Percentiles rank a stretch among this genome's conserved stretches.
Conservation (phyloP, 1,139 yeast genomes). For the Suhomyces panamericanus region DNA sequence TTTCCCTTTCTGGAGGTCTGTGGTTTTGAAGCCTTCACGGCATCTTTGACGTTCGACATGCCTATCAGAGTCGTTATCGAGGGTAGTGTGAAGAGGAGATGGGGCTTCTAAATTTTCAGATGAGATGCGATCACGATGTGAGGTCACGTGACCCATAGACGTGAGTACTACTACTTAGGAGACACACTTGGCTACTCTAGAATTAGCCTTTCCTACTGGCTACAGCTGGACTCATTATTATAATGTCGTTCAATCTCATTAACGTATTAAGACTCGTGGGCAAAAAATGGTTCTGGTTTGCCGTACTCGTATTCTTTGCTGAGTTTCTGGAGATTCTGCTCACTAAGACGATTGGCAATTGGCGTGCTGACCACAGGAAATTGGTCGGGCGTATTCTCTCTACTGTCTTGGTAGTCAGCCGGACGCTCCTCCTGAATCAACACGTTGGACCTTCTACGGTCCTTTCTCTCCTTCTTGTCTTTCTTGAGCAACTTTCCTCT, state of each 20-base stretch:
- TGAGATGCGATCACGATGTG: conserved; percentile 11
- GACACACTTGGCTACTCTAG: too few species aligned
- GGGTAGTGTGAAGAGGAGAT: not conserved
- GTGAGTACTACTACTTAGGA: too few species aligned
- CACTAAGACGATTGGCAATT: conserved; percentile 24
- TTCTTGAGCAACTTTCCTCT: conserved; percentile 32
- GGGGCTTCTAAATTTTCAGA: conserved; percentile 11
- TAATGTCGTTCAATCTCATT: not conserved
- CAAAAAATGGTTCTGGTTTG: not conserved
- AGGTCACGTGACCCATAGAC: conserved; percentile 1
- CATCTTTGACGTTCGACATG: conserved; percentile 8
- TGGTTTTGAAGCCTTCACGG: conserved; percentile 11
- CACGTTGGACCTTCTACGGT: conserved; percentile 28
- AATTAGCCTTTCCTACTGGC: too few species aligned
- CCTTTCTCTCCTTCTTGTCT: conserved; percentile 41
- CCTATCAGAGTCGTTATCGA: not conserved
- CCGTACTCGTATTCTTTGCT: conserved; percentile 3
- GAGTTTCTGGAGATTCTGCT: conserved; percentile 25
- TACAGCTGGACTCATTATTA: too few species aligned
- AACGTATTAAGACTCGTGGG: not conserved
- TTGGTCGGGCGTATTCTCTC: conserved; percentile 6
- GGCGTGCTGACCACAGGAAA: conserved; percentile 14
- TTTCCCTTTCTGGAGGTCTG: conserved; percentile 91
- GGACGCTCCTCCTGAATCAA: conserved; percentile 1
- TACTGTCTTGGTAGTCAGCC: not conserved